phyloP scores from a whole-genome alignment of 441 rosid genomes.

The Brassica balearica region DNA sequence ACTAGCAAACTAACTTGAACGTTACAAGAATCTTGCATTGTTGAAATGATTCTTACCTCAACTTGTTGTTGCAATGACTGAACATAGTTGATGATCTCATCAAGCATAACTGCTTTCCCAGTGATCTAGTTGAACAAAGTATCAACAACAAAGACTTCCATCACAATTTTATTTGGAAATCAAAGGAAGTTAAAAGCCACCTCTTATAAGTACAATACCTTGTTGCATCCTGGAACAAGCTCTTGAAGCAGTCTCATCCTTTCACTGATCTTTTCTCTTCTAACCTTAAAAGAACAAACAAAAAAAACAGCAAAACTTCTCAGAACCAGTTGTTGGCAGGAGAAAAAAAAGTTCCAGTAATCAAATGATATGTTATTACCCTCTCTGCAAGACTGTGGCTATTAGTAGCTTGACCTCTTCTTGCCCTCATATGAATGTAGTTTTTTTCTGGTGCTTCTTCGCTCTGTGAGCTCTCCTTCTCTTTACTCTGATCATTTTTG shows the following conservation, averaged over 20 bases:
- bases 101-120: conserved; percentile 85
- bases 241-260: conserved; percentile 84
- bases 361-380: conserved; percentile 50
- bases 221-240: conserved; percentile 80
- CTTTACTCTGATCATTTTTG: conserved; percentile 64
- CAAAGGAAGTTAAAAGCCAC: conserved; percentile 9
- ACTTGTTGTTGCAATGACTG: conserved; percentile 84
- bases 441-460: conserved; percentile 75
- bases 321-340: neutral
- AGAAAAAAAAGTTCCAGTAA: neutral
- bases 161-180: neutral
- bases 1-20: conserved; percentile 4
- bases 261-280: conserved; percentile 83
- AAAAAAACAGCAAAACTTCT: conserved; percentile 9
- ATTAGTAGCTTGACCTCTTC: conserved; percentile 95
- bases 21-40: conserved; percentile 18
- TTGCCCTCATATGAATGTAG: conserved; percentile 90
- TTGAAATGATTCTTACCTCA: conserved; percentile 50
- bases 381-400: conserved; percentile 98
- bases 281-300: conserved; percentile 51
- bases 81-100: conserved; percentile 83
- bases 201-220: conserved; percentile 47
- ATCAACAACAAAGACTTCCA: conserved; percentile 26
- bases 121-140: conserved; percentile 61
- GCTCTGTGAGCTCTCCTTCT: conserved; percentile 64